Evolutionary conservation across 192 early-diverging fungal species (phyloP), one percentile per base, ranked within the genome.

Genomic region (Phlyctochytrium planicorne): DNA sequence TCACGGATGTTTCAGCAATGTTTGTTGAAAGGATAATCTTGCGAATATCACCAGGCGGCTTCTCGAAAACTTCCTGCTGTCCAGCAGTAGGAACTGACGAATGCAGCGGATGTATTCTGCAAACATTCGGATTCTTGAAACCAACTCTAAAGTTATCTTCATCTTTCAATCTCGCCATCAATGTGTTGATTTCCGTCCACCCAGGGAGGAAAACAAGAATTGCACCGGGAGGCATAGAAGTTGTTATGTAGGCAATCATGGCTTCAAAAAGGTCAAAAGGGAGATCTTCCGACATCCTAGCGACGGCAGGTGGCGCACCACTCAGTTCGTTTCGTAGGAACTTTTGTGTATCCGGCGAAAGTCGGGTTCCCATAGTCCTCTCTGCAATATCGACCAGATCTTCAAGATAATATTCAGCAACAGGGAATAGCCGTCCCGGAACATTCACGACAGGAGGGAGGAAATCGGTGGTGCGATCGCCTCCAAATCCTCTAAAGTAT

Each of bases 11-110:
- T 68, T 93, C 91, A 2, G 91, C 91, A 67, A 93, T 88, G 63
- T 92, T 93, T 20, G 91, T 93, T 1, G 89, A 82, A 35, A 92
- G 67, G 30, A 93, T 90, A 63, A 93, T 86, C 75, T 93, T 93
- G 27, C 90, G 73, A 10, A 87, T 65, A 16, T 82, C 81, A 0
- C 57, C 55, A 3, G 84, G 80, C 1, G 86, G 79, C 2, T 61
- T 40, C 35, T 87, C 80, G 70, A 93, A 93, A 23, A 93, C 90
- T 14, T 82, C 79, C 32, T 80, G 80, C 76, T 93, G 91, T 24
- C 86, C 84, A 6, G 80, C 78, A 2, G 88, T 85, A 1, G 89
- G 86, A 25, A 93, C 67, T 1, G 77, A 80, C n/a, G 87, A 84
- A 66, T 93, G 91, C 65, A 93, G 71, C 70, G 63, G 79, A 62